These are phyloP conservation scores for Penium margaritaceum DNA, from an alignment of 139 green algal species.

Conservation along the genomic window DNA sequence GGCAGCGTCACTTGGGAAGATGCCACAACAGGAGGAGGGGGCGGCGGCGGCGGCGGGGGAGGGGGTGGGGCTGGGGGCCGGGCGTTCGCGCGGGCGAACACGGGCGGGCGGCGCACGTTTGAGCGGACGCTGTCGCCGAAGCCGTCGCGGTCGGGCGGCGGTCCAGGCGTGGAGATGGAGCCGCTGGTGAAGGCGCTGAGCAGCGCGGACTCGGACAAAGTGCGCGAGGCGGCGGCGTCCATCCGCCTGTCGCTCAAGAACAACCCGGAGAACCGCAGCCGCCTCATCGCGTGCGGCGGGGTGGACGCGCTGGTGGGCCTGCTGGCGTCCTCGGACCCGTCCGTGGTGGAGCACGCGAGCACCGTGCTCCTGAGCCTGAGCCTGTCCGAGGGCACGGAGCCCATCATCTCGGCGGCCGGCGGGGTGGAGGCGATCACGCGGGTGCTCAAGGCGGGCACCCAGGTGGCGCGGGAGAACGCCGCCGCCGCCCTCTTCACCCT, in stretches of 20 bases:
- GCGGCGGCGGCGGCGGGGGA: too few relatives aligned
- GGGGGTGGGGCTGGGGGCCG: too few relatives aligned
- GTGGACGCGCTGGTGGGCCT: conserved; percentile 8
- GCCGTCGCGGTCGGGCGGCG: not conserved
- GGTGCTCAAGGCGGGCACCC: not conserved
- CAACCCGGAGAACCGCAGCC: conserved; percentile 17
- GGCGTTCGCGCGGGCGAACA: too few relatives aligned
- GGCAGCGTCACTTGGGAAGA: too few relatives aligned
- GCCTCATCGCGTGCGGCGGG: not conserved
- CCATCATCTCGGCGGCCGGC: not conserved
- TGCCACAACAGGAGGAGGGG: too few relatives aligned
- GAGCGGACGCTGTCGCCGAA: conserved; percentile 3
- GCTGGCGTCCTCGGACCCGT: not conserved
- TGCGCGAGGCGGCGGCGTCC: too few relatives aligned
- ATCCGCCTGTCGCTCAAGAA: too few relatives aligned
- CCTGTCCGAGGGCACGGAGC: not conserved
- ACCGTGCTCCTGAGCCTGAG: not conserved
- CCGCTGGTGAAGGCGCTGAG: too few relatives aligned
- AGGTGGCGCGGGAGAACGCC: conserved; percentile 14
- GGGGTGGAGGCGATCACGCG: conserved; percentile 41
- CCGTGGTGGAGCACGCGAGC: not conserved
- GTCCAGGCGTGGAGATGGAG: too few relatives aligned
- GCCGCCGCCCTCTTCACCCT: conserved; percentile 30
- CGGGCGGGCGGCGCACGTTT: not conserved
- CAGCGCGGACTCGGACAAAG: too few relatives aligned